Evolutionary conservation across 495 filamentous ascomycete species (phyloP).

Genomic region (Mytilinidion resinicola): DNA sequence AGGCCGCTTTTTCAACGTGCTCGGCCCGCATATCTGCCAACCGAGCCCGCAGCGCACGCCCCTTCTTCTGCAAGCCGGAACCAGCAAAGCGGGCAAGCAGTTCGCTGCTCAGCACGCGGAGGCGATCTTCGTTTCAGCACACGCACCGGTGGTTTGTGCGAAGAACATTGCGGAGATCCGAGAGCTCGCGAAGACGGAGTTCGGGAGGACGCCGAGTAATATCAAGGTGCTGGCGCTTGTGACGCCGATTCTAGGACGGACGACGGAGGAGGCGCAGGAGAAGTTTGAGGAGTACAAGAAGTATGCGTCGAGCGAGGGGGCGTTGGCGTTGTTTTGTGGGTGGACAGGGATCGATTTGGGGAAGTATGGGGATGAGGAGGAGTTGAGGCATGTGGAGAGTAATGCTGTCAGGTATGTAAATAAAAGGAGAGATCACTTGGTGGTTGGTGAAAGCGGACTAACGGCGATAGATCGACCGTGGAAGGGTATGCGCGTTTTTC

Average conservation of each 20-base stretch:
- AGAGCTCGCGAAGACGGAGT: constrained; percentile 37
- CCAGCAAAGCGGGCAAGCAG: constrained; percentile 48
- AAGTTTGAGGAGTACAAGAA: constrained; percentile 48
- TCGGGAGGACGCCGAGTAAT: constrained; percentile 43
- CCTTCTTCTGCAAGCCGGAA: constrained; percentile 59
- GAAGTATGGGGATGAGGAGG: constrained; percentile 50
- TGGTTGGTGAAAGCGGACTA: not conserved
- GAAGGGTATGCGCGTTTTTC: constrained; percentile 11
- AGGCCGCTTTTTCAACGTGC: constrained; percentile 60
- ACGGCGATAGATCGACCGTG: constrained; percentile 10
- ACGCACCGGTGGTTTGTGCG: constrained; percentile 16
- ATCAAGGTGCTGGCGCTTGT: constrained; percentile 52
- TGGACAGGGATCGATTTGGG: constrained; percentile 54
- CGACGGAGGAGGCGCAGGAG: constrained; percentile 48
- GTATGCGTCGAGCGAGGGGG: constrained; percentile 49
- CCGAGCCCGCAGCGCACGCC: constrained; percentile 58
- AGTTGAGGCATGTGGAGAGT: constrained; percentile 24
- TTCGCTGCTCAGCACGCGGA: constrained; percentile 59
- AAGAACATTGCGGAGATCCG: constrained; percentile 45
- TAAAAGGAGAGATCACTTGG: constrained; percentile 2
- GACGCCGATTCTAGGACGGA: constrained; percentile 47
- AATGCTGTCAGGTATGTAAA: constrained; percentile 22
- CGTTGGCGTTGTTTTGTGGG: constrained; percentile 51
- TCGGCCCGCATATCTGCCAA: constrained; percentile 58
- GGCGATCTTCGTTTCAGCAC: constrained; percentile 41